A percentile compares a stretch with the other conserved stretches of the same genome.
These are phyloP conservation scores for Hemerocallis citrina DNA, from an alignment of 106 monocot genomes.

Conservation along the genomic window DNA sequence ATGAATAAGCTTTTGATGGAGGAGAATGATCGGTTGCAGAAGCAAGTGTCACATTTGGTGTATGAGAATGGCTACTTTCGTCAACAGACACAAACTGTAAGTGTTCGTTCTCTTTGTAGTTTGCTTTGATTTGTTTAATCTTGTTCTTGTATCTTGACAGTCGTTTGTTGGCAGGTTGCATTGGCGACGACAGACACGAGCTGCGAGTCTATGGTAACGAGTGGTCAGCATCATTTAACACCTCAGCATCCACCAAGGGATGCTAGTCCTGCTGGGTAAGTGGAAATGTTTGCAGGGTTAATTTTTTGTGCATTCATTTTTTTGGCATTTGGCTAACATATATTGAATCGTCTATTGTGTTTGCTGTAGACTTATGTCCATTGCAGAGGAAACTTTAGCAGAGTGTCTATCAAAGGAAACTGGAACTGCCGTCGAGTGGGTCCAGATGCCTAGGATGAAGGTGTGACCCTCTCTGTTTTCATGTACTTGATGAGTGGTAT, in stretches of 20 bases:
- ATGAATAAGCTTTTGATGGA: slow-evolving; percentile 88
- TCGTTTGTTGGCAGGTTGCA: slow-evolving; percentile 18
- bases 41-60: slow-evolving; percentile 68
- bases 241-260: slow-evolving; percentile 38
- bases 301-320: not conserved
- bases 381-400: slow-evolving; percentile 71
- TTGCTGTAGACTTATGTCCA: slow-evolving; percentile 45
- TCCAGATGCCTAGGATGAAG: slow-evolving; percentile 93
- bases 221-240: slow-evolving; percentile 17
- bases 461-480: slow-evolving; percentile 9
- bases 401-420: slow-evolving; percentile 90
- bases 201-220: slow-evolving; percentile 64
- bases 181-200: slow-evolving; percentile 46
- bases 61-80: slow-evolving; percentile 52
- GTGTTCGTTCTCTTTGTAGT: not conserved
- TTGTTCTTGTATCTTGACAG: not conserved
- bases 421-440: slow-evolving; percentile 81
- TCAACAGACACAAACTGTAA: slow-evolving; percentile 44
- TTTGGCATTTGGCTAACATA: not conserved
- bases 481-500: not conserved
- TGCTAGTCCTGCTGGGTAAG: slow-evolving; percentile 65
- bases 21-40: slow-evolving; percentile 74
- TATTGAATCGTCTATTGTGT: slow-evolving; percentile 4
- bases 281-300: not conserved
- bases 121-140: not conserved